A percentile compares a stretch with the other conserved stretches of the same genome.
Conservation (phyloP, 1,284 basidiomycete species). For the Termitomyces sp. region DNA sequence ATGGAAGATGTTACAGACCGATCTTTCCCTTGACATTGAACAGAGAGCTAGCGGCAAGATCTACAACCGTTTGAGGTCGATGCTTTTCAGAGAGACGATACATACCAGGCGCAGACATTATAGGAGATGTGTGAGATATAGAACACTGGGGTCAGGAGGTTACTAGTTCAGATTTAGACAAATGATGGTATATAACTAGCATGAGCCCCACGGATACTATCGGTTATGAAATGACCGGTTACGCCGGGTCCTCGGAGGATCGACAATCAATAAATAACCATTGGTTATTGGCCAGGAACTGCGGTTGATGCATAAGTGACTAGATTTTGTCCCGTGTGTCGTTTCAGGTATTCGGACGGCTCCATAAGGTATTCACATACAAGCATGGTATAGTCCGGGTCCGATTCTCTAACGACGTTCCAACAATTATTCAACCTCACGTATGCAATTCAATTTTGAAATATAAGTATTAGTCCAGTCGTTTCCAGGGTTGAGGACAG, state of each 20-base stretch:
- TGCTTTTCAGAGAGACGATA: background rate
- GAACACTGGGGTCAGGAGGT: background rate
- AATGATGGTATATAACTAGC: background rate
- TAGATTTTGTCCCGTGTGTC: no score
- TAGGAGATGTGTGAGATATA: background rate
- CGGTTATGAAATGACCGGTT: conserved; percentile 4
- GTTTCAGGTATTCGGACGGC: no score
- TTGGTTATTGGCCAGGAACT: no score
- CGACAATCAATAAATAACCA: background rate
- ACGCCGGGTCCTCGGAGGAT: background rate
- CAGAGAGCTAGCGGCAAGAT: conserved; percentile 54
- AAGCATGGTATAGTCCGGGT: no score
- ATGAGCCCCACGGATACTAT: background rate
- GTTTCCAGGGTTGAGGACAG: no score
- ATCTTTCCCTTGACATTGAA: conserved; percentile 76
- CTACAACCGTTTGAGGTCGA: conserved; percentile 25
- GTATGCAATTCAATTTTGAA: no score
- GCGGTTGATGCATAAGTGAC: no score
- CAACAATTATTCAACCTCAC: background rate
- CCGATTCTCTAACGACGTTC: no score
- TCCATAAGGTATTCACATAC: no score
- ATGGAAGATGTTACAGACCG: conserved; percentile 35
- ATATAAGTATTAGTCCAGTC: background rate
- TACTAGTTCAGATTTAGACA: background rate
- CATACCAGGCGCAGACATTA: conserved; percentile 14